Evolutionary conservation across 768 basidiomycete species (phyloP), one percentile per base, ranked within the genome.

Genomic region (Dentipellis sp.): DNA sequence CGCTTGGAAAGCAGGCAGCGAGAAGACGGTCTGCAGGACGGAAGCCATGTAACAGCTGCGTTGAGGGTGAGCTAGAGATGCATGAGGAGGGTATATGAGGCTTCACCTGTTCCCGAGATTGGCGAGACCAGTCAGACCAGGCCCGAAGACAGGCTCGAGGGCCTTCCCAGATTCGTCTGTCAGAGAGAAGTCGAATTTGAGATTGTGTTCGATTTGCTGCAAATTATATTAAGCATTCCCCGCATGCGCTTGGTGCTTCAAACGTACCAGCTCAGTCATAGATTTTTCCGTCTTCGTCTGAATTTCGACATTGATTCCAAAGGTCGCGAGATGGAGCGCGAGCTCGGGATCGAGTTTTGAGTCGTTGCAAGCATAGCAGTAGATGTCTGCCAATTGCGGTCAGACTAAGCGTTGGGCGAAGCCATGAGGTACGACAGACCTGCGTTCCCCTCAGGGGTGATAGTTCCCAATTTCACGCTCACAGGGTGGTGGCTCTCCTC

Each of bases 31-130:
- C 71, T 98, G 95, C 0, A 98, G 70, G 10, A 92, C 86, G 0
- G 94, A 97, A 1, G 94, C 91, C 85, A 99, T 95, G 73, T 99
- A 99, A 69, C 95, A 99, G 67, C 94, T 93, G 39, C 12, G 19
- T 58, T 16, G 42, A 62, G 29, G 16, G 34, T 36, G 12, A 45
- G 10, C 3, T 36, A 3, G 37, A 14, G 23, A 21, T 38, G 48
- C 19, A 19, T 29, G 21, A 3, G 19, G 29, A 50, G 8, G 57
- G 22, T 16, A 11, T 2, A 9, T 9, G 16, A 8, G 0, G 5
- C 46, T 72, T 36, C 38, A 81, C 83, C 88, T 93, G 69, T 98
- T 98, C 1, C 95, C 97, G 1, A 99, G 79, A 68, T 99, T 98
- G 21, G 83, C 74, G 0, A 98, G 73, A 1, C 97, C 97, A 0